Base-by-base conservation (phyloP, 805 yeast species). In the Vanderwaltozyma polyspora region DNA sequence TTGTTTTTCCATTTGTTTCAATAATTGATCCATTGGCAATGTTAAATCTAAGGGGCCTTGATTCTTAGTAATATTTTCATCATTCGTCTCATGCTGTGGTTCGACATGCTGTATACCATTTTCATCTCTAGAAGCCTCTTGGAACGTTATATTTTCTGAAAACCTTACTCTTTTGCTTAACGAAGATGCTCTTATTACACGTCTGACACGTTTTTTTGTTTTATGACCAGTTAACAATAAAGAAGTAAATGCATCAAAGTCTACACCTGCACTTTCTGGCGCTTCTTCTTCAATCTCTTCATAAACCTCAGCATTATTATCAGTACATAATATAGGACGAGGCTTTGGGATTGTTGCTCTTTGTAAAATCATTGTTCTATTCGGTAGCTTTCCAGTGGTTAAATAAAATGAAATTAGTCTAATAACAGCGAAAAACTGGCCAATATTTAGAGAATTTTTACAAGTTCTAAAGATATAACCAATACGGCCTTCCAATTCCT, bases 361-460 rank as follows among this genome's bases (percentile, higher is more conserved):
- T 12, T 62, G 51, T 36, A 63, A 57, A 25, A 84, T 70, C 49
- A 76, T 58, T 16, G 63, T 57, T 42, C 84, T 60, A 19, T 64
- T 55, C 3, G 84, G 79, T n/a, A 66, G 52, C 23, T 57, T 46
- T 2, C 79, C 79, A 23, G 55, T 46, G 2, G 59, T 31, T 13
- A 83, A 55, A 0, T 79, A 65, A 54, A 84, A 95, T 14, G 94
- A 72, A 11, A 86, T 68, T 15, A 91, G 68, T 46, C 98, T 67
- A 35, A 89, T 54, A 25, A 85, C 68, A 1, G 94, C 95, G 61
- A 82, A 91, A 59, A 91, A 89, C 55, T 86, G 93, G 5, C 94
- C 94, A 35, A 86, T 77, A 48, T 84, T 86, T 36, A 89, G 66
- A 3, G 80, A 69, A 36, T 66, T 66, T 23, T 68, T 47, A 35